Evolutionary conservation across 129 eudicot species (phyloP).

Genomic region (Deinandra increscens): DNA sequence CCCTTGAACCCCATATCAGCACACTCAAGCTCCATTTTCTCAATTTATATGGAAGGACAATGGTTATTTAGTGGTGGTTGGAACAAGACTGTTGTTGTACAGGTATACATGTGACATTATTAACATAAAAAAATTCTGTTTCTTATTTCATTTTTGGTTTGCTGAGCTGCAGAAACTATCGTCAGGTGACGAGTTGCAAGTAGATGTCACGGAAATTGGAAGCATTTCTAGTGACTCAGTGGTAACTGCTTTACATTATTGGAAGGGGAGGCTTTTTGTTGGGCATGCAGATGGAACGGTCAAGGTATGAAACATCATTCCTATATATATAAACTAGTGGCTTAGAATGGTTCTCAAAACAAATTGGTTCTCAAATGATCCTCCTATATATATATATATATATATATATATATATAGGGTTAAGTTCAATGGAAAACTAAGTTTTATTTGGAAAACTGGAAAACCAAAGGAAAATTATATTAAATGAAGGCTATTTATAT

Average conservation of each 20-base stretch:
- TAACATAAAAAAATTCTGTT: not conserved
- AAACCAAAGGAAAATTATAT: too few relatives aligned
- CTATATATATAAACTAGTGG: not conserved
- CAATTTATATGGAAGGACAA: slow-evolving; percentile 57
- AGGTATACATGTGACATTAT: slow-evolving; percentile 35
- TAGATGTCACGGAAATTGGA: slow-evolving; percentile 51
- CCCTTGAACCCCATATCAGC: slow-evolving; percentile 41
- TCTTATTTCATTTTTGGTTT: not conserved
- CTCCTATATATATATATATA: too few relatives aligned
- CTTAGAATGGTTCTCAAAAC: too few relatives aligned
- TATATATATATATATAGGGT: too few relatives aligned
- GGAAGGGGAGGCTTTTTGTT: slow-evolving; percentile 70
- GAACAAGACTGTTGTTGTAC: slow-evolving; percentile 62
- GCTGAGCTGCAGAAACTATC: slow-evolving; percentile 48
- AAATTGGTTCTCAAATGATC: too few relatives aligned
- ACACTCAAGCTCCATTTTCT: slow-evolving; percentile 62
- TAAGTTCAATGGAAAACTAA: too few relatives aligned
- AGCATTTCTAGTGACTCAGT: slow-evolving; percentile 64
- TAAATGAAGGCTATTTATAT: too few relatives aligned
- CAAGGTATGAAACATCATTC: slow-evolving; percentile 47
- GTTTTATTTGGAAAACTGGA: too few relatives aligned
- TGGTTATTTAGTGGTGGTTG: slow-evolving; percentile 90
- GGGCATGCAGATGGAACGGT: slow-evolving; percentile 73
- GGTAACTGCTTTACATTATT: slow-evolving; percentile 54
- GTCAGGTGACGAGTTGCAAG: slow-evolving; percentile 42